phyloP scores from a whole-genome alignment of 2,329 filamentous ascomycete species.

The Sarocladium kiliense region DNA sequence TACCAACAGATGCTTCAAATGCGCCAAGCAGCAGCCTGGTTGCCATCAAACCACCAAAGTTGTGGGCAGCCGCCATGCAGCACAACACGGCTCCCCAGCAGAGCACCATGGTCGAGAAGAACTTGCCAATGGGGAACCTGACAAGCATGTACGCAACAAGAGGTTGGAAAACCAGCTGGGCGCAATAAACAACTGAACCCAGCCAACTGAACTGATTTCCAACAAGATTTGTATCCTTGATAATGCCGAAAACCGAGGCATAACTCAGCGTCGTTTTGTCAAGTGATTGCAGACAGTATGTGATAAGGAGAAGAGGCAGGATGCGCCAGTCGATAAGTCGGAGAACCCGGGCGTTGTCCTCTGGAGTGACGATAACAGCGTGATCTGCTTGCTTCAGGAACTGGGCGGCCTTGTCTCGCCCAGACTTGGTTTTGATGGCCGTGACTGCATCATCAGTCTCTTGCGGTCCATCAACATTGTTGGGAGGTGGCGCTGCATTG shows the following conservation, averaged over 20 bases:
- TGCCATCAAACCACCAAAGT: conserved; percentile 39
- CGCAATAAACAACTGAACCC: conserved; percentile 29
- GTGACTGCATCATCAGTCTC: neutral
- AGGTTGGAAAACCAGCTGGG: conserved; percentile 39
- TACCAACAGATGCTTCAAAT: conserved; percentile 38
- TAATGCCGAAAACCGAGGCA: conserved; percentile 60
- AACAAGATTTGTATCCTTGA: conserved; percentile 42
- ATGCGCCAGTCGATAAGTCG: conserved; percentile 44
- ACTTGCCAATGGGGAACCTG: conserved; percentile 49
- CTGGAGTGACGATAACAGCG: conserved; percentile 41
- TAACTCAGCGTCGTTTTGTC: conserved; percentile 42
- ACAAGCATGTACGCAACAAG: conserved; percentile 50
- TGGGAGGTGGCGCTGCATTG: neutral
- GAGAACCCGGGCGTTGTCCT: conserved; percentile 44
- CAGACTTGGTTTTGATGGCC: conserved; percentile 9
- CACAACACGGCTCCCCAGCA: conserved; percentile 48
- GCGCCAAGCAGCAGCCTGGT: conserved; percentile 40
- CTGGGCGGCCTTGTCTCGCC: conserved; percentile 41
- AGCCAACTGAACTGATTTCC: conserved; percentile 62
- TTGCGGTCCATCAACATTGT: neutral
- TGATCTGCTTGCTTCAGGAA: conserved; percentile 40
- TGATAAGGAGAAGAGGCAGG: conserved; percentile 44
- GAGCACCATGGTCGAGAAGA: conserved; percentile 44
- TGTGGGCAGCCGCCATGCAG: conserved; percentile 45
- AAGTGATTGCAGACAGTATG: conserved; percentile 38